Conservation (phyloP, 345 rosid genomes). For the Laguncularia racemosa region DNA sequence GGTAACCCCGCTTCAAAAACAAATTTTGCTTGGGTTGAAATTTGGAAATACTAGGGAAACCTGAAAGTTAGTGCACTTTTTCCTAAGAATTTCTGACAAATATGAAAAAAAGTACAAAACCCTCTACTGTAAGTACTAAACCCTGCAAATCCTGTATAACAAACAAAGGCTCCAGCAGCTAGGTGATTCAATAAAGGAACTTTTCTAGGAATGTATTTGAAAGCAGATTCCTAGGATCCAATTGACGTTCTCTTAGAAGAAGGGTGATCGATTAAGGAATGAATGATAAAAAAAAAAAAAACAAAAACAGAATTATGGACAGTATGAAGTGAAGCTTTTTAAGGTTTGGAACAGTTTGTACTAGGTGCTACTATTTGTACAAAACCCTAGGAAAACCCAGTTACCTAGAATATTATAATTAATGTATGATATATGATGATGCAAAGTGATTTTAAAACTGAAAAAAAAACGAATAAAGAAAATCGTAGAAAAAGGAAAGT, state of each 20-base stretch:
- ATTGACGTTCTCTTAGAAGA: too few relatives aligned
- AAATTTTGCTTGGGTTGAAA: neutral
- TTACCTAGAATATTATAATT: neutral
- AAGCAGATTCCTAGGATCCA: neutral
- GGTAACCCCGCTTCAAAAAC: too few relatives aligned
- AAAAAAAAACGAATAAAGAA: neutral
- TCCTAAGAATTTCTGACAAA: neutral
- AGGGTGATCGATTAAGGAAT: too few relatives aligned
- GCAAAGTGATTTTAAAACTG: neutral
- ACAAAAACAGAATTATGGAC: too few relatives aligned
- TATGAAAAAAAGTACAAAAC: neutral
- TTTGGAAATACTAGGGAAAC: neutral
- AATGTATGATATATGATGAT: neutral
- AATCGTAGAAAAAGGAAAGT: constrained; percentile 17
- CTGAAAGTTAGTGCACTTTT: too few relatives aligned
- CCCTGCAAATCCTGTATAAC: too few relatives aligned
- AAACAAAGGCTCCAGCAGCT: too few relatives aligned
- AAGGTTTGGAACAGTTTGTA: neutral
- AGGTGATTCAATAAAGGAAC: neutral
- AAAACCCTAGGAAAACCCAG: constrained; percentile 13
- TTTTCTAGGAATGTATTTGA: neutral
- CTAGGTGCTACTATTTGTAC: constrained; percentile 1
- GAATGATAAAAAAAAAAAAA: too few relatives aligned
- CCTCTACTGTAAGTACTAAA: too few relatives aligned
- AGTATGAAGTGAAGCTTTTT: too few relatives aligned